Base-by-base conservation (phyloP, 2,329 filamentous ascomycete genomes). In the Akanthomyces uredinophilus region DNA sequence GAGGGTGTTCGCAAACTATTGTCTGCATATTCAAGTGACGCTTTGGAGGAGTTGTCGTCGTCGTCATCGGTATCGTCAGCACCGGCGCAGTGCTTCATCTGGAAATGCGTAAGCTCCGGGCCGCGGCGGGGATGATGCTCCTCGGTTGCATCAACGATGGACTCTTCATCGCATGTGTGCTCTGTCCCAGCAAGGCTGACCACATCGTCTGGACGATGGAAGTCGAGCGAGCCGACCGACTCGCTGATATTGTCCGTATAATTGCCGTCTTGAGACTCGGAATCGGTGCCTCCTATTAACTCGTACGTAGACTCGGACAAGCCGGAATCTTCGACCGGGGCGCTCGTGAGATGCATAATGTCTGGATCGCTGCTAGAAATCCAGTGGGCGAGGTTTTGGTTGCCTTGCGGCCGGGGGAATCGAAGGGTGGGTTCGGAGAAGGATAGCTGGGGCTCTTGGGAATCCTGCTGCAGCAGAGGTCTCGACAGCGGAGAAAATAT, bases 271-370 rank as follows among this genome's bases (percentile, higher is more conserved):
- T 83, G 79, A 65, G 79, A 82, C 69, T 83, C 81, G 65, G 77
- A 79, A 65, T 85, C 83, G 61, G 78, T 80, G 66, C 75, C 76
- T 60, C 76, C 75, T 70, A 87, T 80, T 53, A 86, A 73, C 68
- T 86, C 83, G 71, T 83, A 87, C 63, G 81, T 77, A 61, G 83
- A 83, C 68, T 84, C 83, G 68, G 78, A 73, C 68, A 86, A 70
- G 67, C 75, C 84, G 70, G 81, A 79, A 65, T 80, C 78, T 46
- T 82, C 79, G 63, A 78, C 76, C 32, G 74, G 74, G 49, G 75
- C 68, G 59, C 70, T 73, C 43, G 74, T 74, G 24, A 77, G 72
- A 65, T 77, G 77, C 81, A 84, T 84, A 65, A 85, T 83, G 73
- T 83, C 79, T 58, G 81, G 82, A 35, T 82, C 79, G 68, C 83